A percentile compares a stretch with the other conserved stretches of the same genome.
These are phyloP conservation scores for Emmonsia crescens DNA, from an alignment of 2,329 filamentous ascomycete genomes.

Conservation along the genomic window DNA sequence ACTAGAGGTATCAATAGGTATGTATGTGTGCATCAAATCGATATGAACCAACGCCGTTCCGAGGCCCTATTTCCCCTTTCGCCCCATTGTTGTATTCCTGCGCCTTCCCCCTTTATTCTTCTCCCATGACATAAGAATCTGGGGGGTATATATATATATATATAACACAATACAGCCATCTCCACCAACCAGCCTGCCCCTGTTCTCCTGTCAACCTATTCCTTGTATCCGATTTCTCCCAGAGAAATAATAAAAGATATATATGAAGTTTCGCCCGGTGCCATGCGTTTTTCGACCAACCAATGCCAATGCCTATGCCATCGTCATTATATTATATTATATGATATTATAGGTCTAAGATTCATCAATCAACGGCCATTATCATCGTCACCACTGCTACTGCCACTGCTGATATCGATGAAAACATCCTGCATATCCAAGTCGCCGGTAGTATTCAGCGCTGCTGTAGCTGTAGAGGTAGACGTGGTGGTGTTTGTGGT, in stretches of 20 bases:
- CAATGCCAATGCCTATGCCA: neutral
- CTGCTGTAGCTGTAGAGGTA: neutral
- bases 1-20: neutral
- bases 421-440: conserved; percentile 6
- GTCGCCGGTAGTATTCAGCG: neutral
- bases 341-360: neutral
- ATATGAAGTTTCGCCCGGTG: neutral
- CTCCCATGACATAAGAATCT: neutral
- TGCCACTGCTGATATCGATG: neutral
- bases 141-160: neutral
- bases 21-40: neutral
- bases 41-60: neutral
- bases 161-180: neutral
- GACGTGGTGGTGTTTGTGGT: neutral
- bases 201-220: neutral
- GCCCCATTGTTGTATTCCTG: neutral
- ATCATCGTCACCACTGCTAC: neutral
- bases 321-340: neutral
- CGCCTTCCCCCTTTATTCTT: neutral
- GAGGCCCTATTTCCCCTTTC: neutral
- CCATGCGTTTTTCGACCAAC: neutral
- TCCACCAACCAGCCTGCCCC: neutral
- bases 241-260: neutral
- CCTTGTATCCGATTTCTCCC: neutral
- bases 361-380: neutral